These are phyloP conservation scores for Leavenworthia alabamica DNA, from an alignment of 345 rosid species.

Conservation along the genomic window DNA sequence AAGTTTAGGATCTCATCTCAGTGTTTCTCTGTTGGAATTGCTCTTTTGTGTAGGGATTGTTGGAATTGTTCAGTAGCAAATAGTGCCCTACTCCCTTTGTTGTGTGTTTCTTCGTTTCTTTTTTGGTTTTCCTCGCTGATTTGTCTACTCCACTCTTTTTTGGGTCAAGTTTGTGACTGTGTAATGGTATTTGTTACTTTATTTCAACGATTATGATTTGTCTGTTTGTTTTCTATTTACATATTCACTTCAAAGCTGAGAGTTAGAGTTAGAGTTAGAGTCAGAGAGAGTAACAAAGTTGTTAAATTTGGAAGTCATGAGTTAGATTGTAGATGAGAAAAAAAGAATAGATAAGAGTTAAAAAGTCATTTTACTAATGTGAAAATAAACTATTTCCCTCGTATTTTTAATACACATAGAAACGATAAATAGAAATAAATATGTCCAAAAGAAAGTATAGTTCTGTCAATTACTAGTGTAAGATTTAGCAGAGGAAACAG, in stretches of 20 bases:
- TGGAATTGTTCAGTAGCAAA: conserved; percentile 10
- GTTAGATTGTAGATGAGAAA: too few relatives aligned
- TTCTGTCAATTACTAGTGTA: conserved; percentile 24
- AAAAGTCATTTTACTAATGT: neutral
- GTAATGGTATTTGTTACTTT: neutral
- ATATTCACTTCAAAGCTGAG: neutral
- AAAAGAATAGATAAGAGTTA: too few relatives aligned
- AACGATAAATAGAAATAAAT: neutral
- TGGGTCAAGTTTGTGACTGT: neutral
- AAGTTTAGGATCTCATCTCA: conserved; percentile 7
- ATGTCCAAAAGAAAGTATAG: neutral
- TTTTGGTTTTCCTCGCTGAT: neutral
- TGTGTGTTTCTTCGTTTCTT: conserved; percentile 2
- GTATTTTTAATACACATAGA: neutral
- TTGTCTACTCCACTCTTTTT: neutral
- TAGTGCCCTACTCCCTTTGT: conserved; percentile 6
- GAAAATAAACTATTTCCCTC: neutral
- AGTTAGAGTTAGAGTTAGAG: neutral
- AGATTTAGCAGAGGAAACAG: conserved; percentile 36
- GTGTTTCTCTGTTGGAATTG: conserved; percentile 3
- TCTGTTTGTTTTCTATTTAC: neutral
- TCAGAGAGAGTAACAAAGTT: neutral
- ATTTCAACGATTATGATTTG: neutral
- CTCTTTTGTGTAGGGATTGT: conserved; percentile 1
- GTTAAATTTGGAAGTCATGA: too few relatives aligned